phyloP scores from a whole-genome alignment of 331 rosid species.

The Malus hybrid region DNA sequence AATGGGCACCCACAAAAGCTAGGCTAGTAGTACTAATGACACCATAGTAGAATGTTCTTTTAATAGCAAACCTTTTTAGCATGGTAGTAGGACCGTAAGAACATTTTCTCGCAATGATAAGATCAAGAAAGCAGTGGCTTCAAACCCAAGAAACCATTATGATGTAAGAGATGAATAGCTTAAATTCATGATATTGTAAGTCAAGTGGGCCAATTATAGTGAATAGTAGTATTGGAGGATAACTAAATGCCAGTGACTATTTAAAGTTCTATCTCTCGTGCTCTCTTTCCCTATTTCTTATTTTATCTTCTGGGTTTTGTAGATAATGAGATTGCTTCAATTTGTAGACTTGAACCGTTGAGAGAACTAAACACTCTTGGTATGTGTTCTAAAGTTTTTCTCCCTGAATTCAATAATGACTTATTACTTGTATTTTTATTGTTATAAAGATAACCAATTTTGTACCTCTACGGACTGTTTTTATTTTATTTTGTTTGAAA shows the following conservation, averaged over 20 bases:
- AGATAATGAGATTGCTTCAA: conserved; percentile 76
- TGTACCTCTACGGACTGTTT: not conserved
- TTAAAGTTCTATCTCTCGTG: not conserved
- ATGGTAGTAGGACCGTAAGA: not conserved
- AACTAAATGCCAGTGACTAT: not conserved
- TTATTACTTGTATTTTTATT: not conserved
- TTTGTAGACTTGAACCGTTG: conserved; percentile 70
- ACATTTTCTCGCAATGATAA: not conserved
- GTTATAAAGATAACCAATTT: not conserved
- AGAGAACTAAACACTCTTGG: conserved; percentile 87
- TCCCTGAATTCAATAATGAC: not conserved
- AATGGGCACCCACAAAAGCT: not conserved
- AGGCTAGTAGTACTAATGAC: not conserved
- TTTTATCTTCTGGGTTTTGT: conserved; percentile 21
- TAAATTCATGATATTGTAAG: not conserved
- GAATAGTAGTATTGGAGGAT: not conserved
- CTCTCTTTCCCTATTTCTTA: not conserved
- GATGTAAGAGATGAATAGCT: not conserved
- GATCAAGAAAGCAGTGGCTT: not conserved
- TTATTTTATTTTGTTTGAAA: not conserved
- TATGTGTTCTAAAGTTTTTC: conserved; percentile 23
- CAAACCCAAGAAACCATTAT: not conserved
- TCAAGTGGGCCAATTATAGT: not conserved
- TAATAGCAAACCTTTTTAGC: not conserved
- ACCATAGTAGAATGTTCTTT: not conserved